These are phyloP conservation scores for Gypsophila paniculata DNA, from an alignment of 179 eudicot genomes.

Conservation along the genomic window DNA sequence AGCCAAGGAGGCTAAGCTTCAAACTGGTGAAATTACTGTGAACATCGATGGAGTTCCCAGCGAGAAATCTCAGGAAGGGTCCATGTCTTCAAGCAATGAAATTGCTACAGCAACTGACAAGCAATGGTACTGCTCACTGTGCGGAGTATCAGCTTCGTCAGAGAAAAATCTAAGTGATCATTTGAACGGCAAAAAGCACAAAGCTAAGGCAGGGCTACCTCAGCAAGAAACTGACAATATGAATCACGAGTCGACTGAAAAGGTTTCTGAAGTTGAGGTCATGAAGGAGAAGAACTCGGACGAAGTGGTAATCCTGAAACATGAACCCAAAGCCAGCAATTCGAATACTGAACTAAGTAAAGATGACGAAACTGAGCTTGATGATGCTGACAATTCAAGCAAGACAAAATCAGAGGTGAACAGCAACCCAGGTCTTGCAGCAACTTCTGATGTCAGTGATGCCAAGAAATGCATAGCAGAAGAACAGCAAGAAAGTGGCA, in stretches of 20 bases:
- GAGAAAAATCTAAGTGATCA: conserved; percentile 29
- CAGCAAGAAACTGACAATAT: neutral
- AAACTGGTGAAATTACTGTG: conserved; percentile 1
- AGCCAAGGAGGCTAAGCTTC: conserved; percentile 32
- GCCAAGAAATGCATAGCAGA: neutral
- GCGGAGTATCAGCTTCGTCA: conserved; percentile 29
- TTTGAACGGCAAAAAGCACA: conserved; percentile 31
- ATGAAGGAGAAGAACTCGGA: conserved; percentile 7
- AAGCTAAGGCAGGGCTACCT: conserved; percentile 23
- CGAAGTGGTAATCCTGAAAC: neutral
- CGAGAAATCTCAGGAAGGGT: conserved; percentile 6
- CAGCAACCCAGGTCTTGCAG: too few relatives aligned
- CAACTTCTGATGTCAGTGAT: neutral
- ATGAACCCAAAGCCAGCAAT: neutral
- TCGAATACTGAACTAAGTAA: neutral
- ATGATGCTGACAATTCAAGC: neutral
- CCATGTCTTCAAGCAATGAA: neutral
- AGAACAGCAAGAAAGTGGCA: conserved; percentile 11
- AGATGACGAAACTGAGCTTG: conserved; percentile 10
- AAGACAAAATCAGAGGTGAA: neutral
- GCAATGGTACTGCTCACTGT: conserved; percentile 31
- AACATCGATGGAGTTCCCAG: neutral
- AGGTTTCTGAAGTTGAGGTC: neutral
- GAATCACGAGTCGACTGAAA: conserved; percentile 6
- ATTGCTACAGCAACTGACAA: conserved; percentile 5